phyloP scores from a whole-genome alignment of 1,139 yeast species.

The Blastobotrys petasosporus region DNA sequence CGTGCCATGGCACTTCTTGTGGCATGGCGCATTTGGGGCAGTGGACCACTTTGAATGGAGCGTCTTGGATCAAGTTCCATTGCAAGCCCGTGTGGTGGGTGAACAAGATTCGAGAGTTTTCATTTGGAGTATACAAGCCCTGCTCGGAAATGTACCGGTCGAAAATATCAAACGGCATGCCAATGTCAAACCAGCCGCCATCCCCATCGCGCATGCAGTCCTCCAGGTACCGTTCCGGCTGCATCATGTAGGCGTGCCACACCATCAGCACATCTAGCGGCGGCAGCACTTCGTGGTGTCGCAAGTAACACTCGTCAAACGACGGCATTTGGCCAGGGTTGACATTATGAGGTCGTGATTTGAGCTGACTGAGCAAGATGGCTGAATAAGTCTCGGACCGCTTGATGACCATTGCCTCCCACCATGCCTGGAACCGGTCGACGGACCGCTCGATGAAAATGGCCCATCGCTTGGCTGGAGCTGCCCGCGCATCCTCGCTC shows the following conservation, averaged over 20 bases:
- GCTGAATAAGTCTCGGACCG: not conserved
- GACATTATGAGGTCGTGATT: too few species aligned
- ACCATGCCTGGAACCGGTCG: constrained; percentile 5
- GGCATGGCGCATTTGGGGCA: constrained; percentile 10
- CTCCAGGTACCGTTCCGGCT: constrained; percentile 27
- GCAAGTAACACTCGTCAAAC: too few species aligned
- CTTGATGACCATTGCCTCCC: constrained; percentile 1
- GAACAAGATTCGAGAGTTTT: not conserved
- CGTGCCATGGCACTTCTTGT: not conserved
- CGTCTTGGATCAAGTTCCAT: constrained; percentile 17
- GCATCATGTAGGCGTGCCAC: constrained; percentile 38
- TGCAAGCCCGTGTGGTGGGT: constrained; percentile 1
- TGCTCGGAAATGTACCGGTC: not conserved
- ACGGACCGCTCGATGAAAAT: constrained; percentile 1
- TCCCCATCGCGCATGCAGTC: constrained; percentile 4
- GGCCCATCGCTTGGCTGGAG: not conserved
- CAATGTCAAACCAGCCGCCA: constrained; percentile 2
- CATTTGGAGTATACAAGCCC: not conserved
- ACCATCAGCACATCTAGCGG: constrained; percentile 40
- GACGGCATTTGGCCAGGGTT: too few species aligned
- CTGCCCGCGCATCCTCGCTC: not conserved
- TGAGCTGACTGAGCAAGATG: too few species aligned
- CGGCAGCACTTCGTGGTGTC: constrained; percentile 23
- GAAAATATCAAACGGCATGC: constrained; percentile 1
- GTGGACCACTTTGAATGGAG: constrained; percentile 3